phyloP scores from a whole-genome alignment of 805 yeast genomes.

The Monosporozyma unispora region DNA sequence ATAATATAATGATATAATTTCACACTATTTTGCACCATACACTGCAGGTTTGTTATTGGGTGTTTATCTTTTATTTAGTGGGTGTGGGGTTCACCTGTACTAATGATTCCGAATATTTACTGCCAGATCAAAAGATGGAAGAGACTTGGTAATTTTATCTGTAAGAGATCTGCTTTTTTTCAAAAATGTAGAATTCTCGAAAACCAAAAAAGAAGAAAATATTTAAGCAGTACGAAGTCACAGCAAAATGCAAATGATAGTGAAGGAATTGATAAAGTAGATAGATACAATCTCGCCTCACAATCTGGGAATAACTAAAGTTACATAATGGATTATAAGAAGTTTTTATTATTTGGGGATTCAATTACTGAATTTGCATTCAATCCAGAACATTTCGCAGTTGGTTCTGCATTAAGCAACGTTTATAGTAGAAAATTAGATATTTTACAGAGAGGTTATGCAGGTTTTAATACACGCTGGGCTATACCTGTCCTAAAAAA shows the following conservation, averaged over 20 bases:
- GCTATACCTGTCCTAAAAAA: constrained; percentile 43
- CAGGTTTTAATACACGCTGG: constrained; percentile 67
- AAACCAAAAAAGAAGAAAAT: too few species aligned
- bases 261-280: background rate
- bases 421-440: constrained; percentile 57
- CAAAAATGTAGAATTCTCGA: background rate
- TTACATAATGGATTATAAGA: constrained; percentile 22
- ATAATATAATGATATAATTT: background rate
- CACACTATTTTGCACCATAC: background rate
- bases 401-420: constrained; percentile 43
- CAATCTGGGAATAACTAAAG: too few species aligned
- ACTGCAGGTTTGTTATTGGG: background rate
- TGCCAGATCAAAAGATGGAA: background rate
- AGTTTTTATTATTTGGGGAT: constrained; percentile 29
- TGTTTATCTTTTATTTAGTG: background rate
- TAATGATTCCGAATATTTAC: background rate
- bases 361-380: constrained; percentile 36
- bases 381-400: constrained; percentile 36
- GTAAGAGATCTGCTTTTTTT: background rate
- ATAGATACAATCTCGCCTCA: background rate
- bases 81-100: background rate
- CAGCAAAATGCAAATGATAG: too few species aligned
- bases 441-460: constrained; percentile 62
- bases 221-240: background rate
- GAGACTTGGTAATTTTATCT: background rate